Percentiles rank a stretch among this genome's conserved stretches.
These are phyloP conservation scores for Boletus rufocinnamomeus DNA, from an alignment of 768 basidiomycete genomes.

Conservation along the genomic window DNA sequence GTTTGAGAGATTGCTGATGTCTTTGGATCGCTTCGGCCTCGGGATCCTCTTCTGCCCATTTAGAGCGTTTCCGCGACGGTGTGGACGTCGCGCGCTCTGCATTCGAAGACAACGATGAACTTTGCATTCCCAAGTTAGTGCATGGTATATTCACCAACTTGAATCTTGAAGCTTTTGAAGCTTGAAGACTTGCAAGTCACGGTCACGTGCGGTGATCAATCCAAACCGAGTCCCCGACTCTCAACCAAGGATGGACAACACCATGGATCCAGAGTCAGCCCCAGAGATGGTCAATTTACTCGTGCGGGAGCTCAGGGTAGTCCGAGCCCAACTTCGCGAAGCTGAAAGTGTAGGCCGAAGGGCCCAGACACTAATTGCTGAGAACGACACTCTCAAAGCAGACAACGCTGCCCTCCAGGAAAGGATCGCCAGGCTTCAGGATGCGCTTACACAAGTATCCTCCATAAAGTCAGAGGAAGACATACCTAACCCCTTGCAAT, in stretches of 20 bases:
- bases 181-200: background rate
- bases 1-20: conserved; percentile 49
- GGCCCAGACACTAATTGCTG: conserved; percentile 12
- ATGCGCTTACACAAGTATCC: conserved; percentile 2
- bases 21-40: conserved; percentile 40
- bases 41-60: conserved; percentile 62
- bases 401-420: conserved; percentile 23
- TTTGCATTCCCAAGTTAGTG: conserved; percentile 8
- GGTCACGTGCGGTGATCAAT: conserved; percentile 16
- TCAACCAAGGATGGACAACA: conserved; percentile 18
- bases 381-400: conserved; percentile 22
- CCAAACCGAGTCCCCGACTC: background rate
- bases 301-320: conserved; percentile 27
- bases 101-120: conserved; percentile 25
- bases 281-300: conserved; percentile 29
- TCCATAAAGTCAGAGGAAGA: conserved; percentile 24
- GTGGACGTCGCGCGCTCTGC: conserved; percentile 45
- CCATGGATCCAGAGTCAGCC: conserved; percentile 30
- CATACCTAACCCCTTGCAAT: background rate
- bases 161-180: too few species aligned
- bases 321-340: conserved; percentile 26
- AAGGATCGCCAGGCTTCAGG: conserved; percentile 18
- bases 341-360: conserved; percentile 18
- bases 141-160: background rate
- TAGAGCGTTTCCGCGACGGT: conserved; percentile 72